A percentile compares a stretch with the other conserved stretches of the same genome.
Evolutionary conservation across 768 basidiomycete species (phyloP).

Genomic region (Botryobasidium botryosum): DNA sequence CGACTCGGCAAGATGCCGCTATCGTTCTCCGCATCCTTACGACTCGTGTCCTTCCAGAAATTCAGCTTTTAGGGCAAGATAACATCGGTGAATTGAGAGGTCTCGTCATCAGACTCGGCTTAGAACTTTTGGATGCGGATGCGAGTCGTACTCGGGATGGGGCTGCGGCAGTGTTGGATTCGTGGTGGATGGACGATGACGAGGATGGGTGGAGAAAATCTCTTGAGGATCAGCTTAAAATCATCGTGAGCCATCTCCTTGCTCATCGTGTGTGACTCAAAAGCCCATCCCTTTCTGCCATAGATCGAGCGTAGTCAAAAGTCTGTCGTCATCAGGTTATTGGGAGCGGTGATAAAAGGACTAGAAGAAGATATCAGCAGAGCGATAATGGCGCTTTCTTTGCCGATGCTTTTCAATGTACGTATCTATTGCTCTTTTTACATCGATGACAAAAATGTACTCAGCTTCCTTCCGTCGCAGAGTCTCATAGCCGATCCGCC

Average conservation of each 20-base stretch:
- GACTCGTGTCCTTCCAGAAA: slow-evolving; percentile 33
- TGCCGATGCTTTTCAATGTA: slow-evolving; percentile 6
- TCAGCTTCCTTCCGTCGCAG: slow-evolving; percentile 17
- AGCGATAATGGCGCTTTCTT: background rate
- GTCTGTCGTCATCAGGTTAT: slow-evolving; percentile 2
- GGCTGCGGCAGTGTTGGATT: slow-evolving; percentile 2
- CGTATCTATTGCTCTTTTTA: background rate
- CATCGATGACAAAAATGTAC: background rate
- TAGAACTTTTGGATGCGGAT: slow-evolving; percentile 20
- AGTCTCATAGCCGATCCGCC: slow-evolving; percentile 27
- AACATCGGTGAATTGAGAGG: slow-evolving; percentile 23
- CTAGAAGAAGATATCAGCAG: background rate
- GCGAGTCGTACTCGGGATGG: background rate
- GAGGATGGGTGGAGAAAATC: slow-evolving; percentile 3
- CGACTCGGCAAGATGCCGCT: slow-evolving; percentile 14
- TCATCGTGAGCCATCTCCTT: too few relatives aligned
- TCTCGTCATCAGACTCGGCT: slow-evolving; percentile 26
- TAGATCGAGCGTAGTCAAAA: too few relatives aligned
- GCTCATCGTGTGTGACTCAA: too few relatives aligned
- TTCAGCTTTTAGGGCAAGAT: slow-evolving; percentile 24
- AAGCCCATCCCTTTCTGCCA: too few relatives aligned
- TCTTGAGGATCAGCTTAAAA: too few relatives aligned
- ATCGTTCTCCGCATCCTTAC: slow-evolving; percentile 26
- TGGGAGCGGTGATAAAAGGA: slow-evolving; percentile 1
- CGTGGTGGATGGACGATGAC: slow-evolving; percentile 5